Evolutionary conservation across 495 filamentous ascomycete species (phyloP), one percentile per base, ranked within the genome.

Genomic region (Pyronema omphalodes): DNA sequence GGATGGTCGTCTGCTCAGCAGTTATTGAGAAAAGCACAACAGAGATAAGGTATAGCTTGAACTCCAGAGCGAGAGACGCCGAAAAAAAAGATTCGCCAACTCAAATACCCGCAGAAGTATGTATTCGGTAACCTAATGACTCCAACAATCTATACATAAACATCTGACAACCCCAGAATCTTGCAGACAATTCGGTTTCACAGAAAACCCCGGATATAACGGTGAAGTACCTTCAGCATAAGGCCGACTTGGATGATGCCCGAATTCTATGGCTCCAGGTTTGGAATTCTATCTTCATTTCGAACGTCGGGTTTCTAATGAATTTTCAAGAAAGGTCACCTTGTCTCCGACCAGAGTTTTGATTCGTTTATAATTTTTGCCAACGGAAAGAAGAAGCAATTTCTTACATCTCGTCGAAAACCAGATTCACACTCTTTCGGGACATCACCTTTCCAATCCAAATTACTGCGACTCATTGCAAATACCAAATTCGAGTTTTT

Each of bases 1-100:
- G 66, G 1, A 61, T 67, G 62, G 7, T 65, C 1, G 46, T 63
- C 36, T 65, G 66, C 39, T 60, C 65, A 9, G 48, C 62, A 36
- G 58, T 67, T 15, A 58, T 67, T 5, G 64, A 65, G 36, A 56
- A 53, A 33, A 60, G 61, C 23, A 65, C 62, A 5, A 35, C 44
- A 1, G 65, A 67, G 52, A 48, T 9, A 2, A 14, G 19, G 23
- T 29, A 29, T 29, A n/a, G n/a, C n/a, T n/a, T n/a, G n/a, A n/a
- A n/a, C n/a, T n/a, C n/a, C n/a, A n/a, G n/a, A n/a, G n/a, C n/a
- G n/a, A n/a, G n/a, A n/a, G n/a, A n/a, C n/a, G n/a, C n/a, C n/a
- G n/a, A n/a, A n/a, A n/a, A n/a, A n/a, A n/a, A n/a, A n/a, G n/a
- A n/a, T n/a, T n/a, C n/a, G n/a, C n/a, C n/a, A n/a, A n/a, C n/a